Evolutionary conservation across 192 early-diverging fungal genomes (phyloP), one percentile per base, ranked within the genome.

Genomic region (Glomus cerebriforme): DNA sequence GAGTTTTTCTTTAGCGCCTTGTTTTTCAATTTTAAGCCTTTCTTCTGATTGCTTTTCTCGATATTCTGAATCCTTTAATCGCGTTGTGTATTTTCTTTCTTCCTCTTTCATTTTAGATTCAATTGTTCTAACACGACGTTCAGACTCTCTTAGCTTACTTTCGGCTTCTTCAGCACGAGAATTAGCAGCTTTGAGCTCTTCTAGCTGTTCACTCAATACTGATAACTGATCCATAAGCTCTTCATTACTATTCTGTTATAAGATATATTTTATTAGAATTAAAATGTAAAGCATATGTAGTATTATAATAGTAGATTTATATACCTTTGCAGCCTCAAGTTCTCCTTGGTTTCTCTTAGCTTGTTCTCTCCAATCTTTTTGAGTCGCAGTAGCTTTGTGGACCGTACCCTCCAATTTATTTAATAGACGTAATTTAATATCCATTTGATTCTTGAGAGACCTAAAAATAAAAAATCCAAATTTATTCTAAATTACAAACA

Each of bases 1-100:
- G 15, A 82, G 70, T 34, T 81, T 86, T 37, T 84, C 85, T 62
- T 84, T 80, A n/a, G 83, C 81, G 1, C 83, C 80, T 69, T 86
- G 81, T 22, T 81, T 79, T 65, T 86, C 85, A n/a, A 74, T 64
- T 43, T 81, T 79, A 4, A 82, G 72, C 10, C 83, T 60, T 26
- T 86, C 85, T 35, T 84, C 83, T 6, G 83, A 79, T 43, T 81
- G 76, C n/a, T 78, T 81, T 47, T 74, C 79, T 29, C 79, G 73
- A 22, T 73, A 77, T 59, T 85, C 82, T 32, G 83, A 47, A 19
- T 86, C 82, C 8, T 82, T 80, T 9, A 82, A 32, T 49, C 82
- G 67, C 13, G 79, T 74, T 45, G 82, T 81, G 82, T 81, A 86
- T 15, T 79, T 73, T 8, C 80, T 77, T 60, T 86, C 81, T 27